Conservation (phyloP, 1,139 yeast genomes). For the Candida anutae region DNA sequence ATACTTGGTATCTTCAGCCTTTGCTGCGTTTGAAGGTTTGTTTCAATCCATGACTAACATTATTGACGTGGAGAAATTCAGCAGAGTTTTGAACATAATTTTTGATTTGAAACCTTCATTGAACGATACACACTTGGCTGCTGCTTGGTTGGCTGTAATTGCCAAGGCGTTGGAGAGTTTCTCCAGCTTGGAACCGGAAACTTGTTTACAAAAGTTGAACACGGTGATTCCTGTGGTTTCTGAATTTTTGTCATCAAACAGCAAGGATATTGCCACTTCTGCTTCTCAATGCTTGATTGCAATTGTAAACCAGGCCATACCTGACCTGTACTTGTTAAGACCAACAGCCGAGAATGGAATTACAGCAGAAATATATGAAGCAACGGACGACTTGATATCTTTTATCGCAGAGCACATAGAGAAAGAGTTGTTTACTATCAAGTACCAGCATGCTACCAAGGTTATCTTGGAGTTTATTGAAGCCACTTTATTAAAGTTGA, state of each 20-base stretch:
- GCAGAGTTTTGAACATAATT: conserved; percentile 59
- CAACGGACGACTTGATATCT: conserved; percentile 45
- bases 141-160: conserved; percentile 91
- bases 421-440: conserved; percentile 59
- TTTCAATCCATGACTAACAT: conserved; percentile 69
- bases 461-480: conserved; percentile 66
- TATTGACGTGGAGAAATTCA: conserved; percentile 54
- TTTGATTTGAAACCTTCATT: conserved; percentile 74
- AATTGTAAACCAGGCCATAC: conserved; percentile 55
- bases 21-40: conserved; percentile 78
- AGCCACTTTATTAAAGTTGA: conserved; percentile 57
- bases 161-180: conserved; percentile 79
- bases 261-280: conserved; percentile 59
- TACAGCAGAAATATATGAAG: conserved; percentile 41
- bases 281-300: conserved; percentile 88
- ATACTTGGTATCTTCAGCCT: conserved; percentile 71
- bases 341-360: conserved; percentile 38
- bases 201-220: conserved; percentile 51
- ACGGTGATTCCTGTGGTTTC: conserved; percentile 50
- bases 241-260: conserved; percentile 59
- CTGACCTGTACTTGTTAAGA: conserved; percentile 47
- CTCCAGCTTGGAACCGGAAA: conserved; percentile 49
- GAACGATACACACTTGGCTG: conserved; percentile 79
- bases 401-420: conserved; percentile 44
- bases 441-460: conserved; percentile 69